Conservation (phyloP, 1,284 basidiomycete genomes). For the Mycena citricolor region DNA sequence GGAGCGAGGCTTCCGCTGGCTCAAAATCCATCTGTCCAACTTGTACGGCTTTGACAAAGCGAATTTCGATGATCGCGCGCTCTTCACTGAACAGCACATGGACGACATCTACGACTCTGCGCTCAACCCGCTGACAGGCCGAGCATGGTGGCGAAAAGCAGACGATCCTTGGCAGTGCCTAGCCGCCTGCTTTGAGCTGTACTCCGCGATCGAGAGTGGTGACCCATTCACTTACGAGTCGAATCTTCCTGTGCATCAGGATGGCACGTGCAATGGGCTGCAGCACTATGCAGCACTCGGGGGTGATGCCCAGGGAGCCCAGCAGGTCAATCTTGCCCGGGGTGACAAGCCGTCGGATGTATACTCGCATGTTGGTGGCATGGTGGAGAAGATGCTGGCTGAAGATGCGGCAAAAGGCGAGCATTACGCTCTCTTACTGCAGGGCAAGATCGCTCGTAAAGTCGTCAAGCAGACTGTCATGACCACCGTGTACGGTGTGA, state of each 20-base stretch:
- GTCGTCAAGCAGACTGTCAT: conserved; percentile 99
- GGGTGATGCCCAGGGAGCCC: conserved; percentile 87
- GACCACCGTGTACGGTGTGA: conserved; percentile 99
- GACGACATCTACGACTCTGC: conserved; percentile 85
- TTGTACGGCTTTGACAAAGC: conserved; percentile 95
- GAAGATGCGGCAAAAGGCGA: conserved; percentile 51
- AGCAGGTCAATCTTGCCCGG: conserved; percentile 89
- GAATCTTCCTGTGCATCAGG: conserved; percentile 92
- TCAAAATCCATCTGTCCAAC: conserved; percentile 89
- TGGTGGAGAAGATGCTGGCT: conserved; percentile 59
- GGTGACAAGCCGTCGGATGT: conserved; percentile 93
- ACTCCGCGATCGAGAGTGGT: conserved; percentile 71
- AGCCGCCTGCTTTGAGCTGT: conserved; percentile 87
- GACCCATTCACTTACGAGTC: conserved; percentile 76
- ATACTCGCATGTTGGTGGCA: conserved; percentile 89
- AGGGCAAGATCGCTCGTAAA: conserved; percentile 87
- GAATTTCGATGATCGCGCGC: conserved; percentile 86
- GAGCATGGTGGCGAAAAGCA: conserved; percentile 86
- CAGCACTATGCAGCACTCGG: conserved; percentile 99
- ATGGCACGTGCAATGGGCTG: conserved; percentile 97
- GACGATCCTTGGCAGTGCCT: conserved; percentile 99
- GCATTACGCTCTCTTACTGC: conserved; percentile 62
- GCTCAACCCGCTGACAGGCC: conserved; percentile 71
- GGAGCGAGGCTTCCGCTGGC: conserved; percentile 54
- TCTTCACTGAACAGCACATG: conserved; percentile 75